A percentile compares a stretch with the other conserved stretches of the same genome.
Evolutionary conservation across 2,329 filamentous ascomycete species (phyloP).

Genomic region (Neonectria magnoliae): DNA sequence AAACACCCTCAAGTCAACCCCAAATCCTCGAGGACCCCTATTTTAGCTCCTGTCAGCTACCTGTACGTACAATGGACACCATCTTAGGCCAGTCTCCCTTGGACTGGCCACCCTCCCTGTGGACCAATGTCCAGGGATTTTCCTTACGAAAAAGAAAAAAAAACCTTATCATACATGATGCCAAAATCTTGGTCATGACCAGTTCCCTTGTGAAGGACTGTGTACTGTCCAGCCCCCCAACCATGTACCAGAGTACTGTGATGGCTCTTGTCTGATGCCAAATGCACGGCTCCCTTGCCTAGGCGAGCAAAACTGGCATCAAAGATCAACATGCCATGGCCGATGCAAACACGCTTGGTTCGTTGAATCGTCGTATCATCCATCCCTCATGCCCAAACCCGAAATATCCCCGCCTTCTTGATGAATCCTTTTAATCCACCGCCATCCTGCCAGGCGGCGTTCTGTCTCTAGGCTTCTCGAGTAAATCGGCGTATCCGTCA

Average conservation of each 20-base stretch:
- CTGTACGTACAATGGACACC: conserved; percentile 7
- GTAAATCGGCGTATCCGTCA: conserved; percentile 65
- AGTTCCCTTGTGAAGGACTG: neutral
- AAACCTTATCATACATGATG: conserved; percentile 21
- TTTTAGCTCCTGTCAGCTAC: conserved; percentile 15
- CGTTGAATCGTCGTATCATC: conserved; percentile 12
- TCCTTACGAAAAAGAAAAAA: no score
- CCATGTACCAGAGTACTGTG: neutral
- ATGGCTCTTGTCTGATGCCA: neutral
- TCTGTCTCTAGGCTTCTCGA: conserved; percentile 64
- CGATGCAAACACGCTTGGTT: neutral
- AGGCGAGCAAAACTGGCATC: neutral
- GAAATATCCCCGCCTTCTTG: neutral
- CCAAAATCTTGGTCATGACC: neutral
- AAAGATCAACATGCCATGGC: neutral
- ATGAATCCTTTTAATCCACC: neutral
- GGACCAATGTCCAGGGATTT: neutral
- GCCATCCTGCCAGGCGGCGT: conserved; percentile 44
- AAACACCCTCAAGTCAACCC: neutral
- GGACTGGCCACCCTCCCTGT: neutral
- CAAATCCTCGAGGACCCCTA: neutral
- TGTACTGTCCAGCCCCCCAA: neutral
- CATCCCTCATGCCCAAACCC: neutral
- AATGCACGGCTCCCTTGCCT: neutral
- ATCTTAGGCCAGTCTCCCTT: neutral